Evolutionary conservation across 2,329 filamentous ascomycete genomes (phyloP), one percentile per base, ranked within the genome.

Genomic region (Aspergillus versicolor): DNA sequence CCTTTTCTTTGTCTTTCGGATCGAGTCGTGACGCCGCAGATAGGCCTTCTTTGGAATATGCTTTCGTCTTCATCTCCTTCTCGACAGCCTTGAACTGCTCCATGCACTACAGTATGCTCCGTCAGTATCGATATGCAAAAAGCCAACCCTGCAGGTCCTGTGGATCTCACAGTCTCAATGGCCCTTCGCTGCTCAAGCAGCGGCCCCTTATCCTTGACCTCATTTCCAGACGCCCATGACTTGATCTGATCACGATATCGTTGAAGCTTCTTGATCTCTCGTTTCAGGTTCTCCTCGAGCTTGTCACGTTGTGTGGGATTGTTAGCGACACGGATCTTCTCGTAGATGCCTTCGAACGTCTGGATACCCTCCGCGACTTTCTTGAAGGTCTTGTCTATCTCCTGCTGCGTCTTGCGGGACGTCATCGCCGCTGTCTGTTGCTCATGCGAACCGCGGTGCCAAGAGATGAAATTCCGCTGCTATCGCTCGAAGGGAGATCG

Each of bases 31-130:
- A 88, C 24, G 92, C 91, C 52, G 93, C 90, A 62, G 91, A 94
- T 63, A 99, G 80, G 44, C 94, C 94, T 77, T 97, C 94, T 81
- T 99, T 97, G 61, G 94, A 97, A 78, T 96, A 99, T 60, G 94
- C 94, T 77, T 99, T 99, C 56, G 94, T 99, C 82, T 99, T 99
- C 94, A 99, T 97, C 70, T 96, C 94, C 82, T 99, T 99, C 77
- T 99, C 94, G 52, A 99, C 94, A n/a, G 92, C 93, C 81, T 99
- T 99, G 85, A 99, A 99, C 70, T 91, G 92, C 79, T 99, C 94
- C 94, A 99, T 99, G 78, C 75, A 78, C 73, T 79, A 46, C 49
- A 52, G 53, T 30, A 30, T 30, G 27, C 47, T 45, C 45, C 27
- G 63, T 75, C 34, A 37, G 34, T 37, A n/a, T 72, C 73, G 8